Percentiles rank a stretch among this genome's conserved stretches.
These are phyloP conservation scores for Cercospora zeina DNA, from an alignment of 2,329 filamentous ascomycete genomes.

Conservation along the genomic window DNA sequence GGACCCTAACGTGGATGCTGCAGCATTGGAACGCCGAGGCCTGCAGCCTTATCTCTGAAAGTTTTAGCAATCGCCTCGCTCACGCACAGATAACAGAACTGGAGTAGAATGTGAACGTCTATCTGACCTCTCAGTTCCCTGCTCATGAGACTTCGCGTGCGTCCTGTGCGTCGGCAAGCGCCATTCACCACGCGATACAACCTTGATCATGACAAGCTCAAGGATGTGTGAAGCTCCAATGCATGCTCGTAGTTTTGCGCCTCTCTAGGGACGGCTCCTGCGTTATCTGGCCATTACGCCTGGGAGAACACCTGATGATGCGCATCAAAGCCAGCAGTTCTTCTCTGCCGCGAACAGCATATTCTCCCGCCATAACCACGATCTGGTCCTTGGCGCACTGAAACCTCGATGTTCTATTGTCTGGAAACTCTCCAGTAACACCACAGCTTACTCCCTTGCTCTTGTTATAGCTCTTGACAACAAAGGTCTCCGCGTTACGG, in stretches of 20 bases:
- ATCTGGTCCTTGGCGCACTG: neutral
- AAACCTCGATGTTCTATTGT: neutral
- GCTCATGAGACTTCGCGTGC: neutral
- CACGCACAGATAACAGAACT: conserved; percentile 16
- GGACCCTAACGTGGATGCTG: conserved; percentile 14
- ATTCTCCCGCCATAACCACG: neutral
- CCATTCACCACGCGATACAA: neutral
- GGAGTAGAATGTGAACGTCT: neutral
- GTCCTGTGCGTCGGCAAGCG: neutral
- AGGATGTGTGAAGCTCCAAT: neutral
- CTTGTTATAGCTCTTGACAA: too few species aligned
- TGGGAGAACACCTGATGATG: neutral
- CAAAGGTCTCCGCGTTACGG: too few species aligned
- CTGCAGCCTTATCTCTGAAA: conserved; percentile 18
- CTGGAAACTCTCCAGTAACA: neutral
- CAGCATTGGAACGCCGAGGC: conserved; percentile 11
- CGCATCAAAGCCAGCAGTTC: neutral
- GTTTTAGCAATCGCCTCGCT: conserved; percentile 15
- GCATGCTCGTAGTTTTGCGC: neutral
- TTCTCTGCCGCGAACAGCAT: neutral
- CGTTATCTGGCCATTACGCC: neutral
- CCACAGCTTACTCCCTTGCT: too few species aligned
- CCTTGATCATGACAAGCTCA: neutral
- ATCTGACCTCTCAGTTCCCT: neutral
- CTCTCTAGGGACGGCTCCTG: neutral